Conservation (phyloP, 345 rosid species). For the Excoecaria agallocha region DNA sequence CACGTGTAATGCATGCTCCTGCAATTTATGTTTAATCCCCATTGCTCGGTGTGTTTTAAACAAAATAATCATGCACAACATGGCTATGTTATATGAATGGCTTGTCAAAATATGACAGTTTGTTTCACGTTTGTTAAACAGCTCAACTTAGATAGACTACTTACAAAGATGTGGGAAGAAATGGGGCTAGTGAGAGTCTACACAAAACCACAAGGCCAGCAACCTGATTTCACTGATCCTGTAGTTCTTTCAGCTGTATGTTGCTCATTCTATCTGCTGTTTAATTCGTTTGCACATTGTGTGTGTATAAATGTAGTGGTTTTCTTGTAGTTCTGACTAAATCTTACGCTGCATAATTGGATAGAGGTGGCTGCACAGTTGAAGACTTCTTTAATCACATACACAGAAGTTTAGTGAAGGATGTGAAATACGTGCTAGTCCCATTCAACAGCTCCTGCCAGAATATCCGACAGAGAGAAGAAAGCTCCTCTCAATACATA, state of each 20-base stretch:
- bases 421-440: conserved; percentile 94
- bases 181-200: too few relatives aligned
- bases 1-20: too few relatives aligned
- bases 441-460: conserved; percentile 80
- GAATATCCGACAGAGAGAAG: conserved; percentile 94
- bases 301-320: conserved; percentile 9
- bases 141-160: too few relatives aligned
- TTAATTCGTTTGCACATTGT: not conserved
- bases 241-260: too few relatives aligned
- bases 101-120: too few relatives aligned
- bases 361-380: conserved; percentile 91
- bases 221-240: conserved; percentile 95
- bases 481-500: conserved; percentile 93
- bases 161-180: too few relatives aligned
- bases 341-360: conserved; percentile 42
- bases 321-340: not conserved
- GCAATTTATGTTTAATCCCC: too few relatives aligned
- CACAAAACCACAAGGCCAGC: too few relatives aligned
- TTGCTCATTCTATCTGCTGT: not conserved
- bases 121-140: too few relatives aligned
- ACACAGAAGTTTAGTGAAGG: conserved; percentile 92
- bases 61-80: too few relatives aligned
- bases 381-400: conserved; percentile 98
- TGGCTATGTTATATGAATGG: too few relatives aligned
- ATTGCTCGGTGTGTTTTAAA: too few relatives aligned